Conservation (phyloP, 1,139 yeast genomes). For the Geotrichum europaeum region DNA sequence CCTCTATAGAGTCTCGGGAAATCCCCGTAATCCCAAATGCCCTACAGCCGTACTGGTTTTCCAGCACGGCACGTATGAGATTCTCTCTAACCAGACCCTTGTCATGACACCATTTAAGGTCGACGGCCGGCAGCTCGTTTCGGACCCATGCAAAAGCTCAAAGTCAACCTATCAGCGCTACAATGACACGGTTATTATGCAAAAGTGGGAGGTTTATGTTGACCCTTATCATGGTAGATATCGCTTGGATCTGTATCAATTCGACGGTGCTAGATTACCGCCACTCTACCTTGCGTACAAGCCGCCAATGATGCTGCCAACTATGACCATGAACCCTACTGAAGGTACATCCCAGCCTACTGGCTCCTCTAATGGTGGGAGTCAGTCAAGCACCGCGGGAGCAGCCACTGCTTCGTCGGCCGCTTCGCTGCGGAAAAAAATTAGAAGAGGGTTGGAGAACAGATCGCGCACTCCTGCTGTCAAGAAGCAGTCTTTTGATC, state of each 20-base stretch:
- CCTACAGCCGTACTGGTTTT: slow-evolving; percentile 73
- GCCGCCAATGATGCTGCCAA: slow-evolving; percentile 96
- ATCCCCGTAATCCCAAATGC: slow-evolving; percentile 72
- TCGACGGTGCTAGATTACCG: slow-evolving; percentile 76
- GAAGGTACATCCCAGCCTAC: slow-evolving; percentile 33
- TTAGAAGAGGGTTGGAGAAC: slow-evolving; percentile 73
- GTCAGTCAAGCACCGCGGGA: slow-evolving; percentile 21
- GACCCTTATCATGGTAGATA: slow-evolving; percentile 81
- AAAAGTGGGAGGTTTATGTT: slow-evolving; percentile 51
- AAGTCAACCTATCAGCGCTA: slow-evolving; percentile 65
- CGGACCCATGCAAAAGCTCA: slow-evolving; percentile 62
- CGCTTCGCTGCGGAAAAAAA: slow-evolving; percentile 38
- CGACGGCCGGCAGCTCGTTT: slow-evolving; percentile 87
- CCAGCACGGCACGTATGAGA: slow-evolving; percentile 82
- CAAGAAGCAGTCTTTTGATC: slow-evolving; percentile 41
- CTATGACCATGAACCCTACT: slow-evolving; percentile 84
- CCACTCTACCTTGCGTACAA: slow-evolving; percentile 86
- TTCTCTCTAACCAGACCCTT: slow-evolving; percentile 60
- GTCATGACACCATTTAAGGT: slow-evolving; percentile 67
- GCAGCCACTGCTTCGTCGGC: slow-evolving; percentile 23
- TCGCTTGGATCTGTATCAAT: slow-evolving; percentile 66
- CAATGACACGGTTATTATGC: slow-evolving; percentile 57
- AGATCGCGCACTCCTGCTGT: slow-evolving; percentile 72
- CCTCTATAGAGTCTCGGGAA: slow-evolving; percentile 64
- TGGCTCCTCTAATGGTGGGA: slow-evolving; percentile 22